Base-by-base conservation (phyloP, 73 alveolate species). In the Loxodes magnus region DNA sequence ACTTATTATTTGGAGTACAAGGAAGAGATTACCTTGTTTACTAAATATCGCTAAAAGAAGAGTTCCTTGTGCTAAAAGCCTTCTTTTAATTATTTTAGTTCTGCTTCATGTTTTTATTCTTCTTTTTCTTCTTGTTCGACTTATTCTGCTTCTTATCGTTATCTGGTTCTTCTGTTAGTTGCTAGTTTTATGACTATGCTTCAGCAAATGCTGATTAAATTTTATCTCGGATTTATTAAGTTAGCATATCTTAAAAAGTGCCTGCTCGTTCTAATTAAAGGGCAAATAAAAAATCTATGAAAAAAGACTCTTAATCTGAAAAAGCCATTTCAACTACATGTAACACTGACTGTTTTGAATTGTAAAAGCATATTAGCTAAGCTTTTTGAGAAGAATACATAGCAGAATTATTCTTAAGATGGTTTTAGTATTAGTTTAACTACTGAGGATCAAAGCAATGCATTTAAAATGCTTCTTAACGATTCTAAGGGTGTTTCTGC, bases 201-300 rank as follows among this genome's bases (percentile, higher is more conserved):
- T 46, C 59, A 10, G 59, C 27, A 9, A 22, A 46, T n/a, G 59
- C 59, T 14, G 14, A 25, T 12, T 12, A 14, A 25, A 46, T 25
- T 1, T 41, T 12, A 24, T 10, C 14, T 10, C 22, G 34, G n/a
- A 46, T 41, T 46, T 46, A 25, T 46, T 41, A 25, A 9, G 26
- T 25, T n/a, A 46, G 43, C 23, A 46, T 46, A 41, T 46, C 59
- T 46, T 25, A 24, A 25, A 10, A 10, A 12, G 59, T 46, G 2
- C 22, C 59, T 10, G 59, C 46, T 12, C 59, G 28, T 21, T 46
- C 59, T 5, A 46, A 41, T 25, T 37, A 41, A 5, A 41, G n/a
- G 2, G 22, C n/a, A 9, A 19, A 10, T 22, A 46, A 24, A 24
- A 46, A 46, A n/a, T 46, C 59, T 1, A 46, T 46, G 34, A 46